Conservation (phyloP, 1,139 yeast genomes). For the Debaryomyces fabryi region DNA sequence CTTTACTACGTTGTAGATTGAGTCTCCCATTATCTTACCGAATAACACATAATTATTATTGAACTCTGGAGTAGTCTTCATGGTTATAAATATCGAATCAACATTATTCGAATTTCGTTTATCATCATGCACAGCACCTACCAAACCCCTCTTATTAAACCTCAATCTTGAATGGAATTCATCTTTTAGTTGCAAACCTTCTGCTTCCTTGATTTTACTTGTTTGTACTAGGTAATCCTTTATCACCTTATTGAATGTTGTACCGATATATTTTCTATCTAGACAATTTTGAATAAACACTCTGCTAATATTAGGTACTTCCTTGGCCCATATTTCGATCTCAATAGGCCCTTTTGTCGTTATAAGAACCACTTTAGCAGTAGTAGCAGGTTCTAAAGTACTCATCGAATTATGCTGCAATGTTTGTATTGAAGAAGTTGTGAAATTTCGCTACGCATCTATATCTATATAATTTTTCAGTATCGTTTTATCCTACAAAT, state of each 20-base stretch:
- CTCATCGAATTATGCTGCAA: conserved; percentile 36
- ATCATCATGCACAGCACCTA: conserved; percentile 50
- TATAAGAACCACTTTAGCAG: conserved; percentile 57
- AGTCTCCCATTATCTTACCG: conserved; percentile 65
- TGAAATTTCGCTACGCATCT: neutral
- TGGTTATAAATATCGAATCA: conserved; percentile 57
- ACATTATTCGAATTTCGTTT: conserved; percentile 38
- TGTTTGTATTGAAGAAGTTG: neutral
- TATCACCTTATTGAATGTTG: conserved; percentile 43
- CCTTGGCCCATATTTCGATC: conserved; percentile 73
- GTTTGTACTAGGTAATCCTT: conserved; percentile 40
- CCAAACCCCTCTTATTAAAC: conserved; percentile 55
- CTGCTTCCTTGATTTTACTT: conserved; percentile 8
- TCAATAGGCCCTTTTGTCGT: conserved; percentile 66
- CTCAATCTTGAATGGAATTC: conserved; percentile 61
- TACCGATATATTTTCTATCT: conserved; percentile 44
- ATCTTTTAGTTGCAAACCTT: conserved; percentile 27
- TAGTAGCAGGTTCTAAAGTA: conserved; percentile 68
- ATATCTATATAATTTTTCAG: neutral
- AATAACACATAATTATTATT: conserved; percentile 55
- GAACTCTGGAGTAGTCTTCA: conserved; percentile 47
- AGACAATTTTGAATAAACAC: conserved; percentile 53
- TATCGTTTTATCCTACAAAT: neutral
- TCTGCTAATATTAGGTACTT: conserved; percentile 55
- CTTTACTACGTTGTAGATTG: conserved; percentile 55